Evolutionary conservation across 495 filamentous ascomycete genomes (phyloP).

Genomic region (Xylaria sp.): DNA sequence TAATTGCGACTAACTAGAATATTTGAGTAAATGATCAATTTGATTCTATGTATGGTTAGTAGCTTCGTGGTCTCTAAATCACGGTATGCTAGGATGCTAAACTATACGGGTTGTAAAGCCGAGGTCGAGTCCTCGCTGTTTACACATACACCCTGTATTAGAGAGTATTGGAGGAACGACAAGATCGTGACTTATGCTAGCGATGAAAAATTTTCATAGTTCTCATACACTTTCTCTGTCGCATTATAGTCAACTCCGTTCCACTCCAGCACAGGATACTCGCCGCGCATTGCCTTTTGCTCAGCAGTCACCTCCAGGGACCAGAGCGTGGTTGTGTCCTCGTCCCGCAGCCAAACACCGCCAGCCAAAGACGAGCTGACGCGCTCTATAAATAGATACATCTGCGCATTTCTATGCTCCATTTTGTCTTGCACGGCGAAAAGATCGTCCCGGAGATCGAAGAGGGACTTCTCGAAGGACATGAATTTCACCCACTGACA

Average conservation of each 20-base stretch:
- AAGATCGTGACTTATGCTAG: not conserved
- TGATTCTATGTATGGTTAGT: not conserved
- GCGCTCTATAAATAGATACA: slow-evolving; percentile 6
- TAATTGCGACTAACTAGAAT: too few relatives aligned
- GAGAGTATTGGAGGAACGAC: not conserved
- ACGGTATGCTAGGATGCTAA: not conserved
- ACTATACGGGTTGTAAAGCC: not conserved
- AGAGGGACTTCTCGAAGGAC: slow-evolving; percentile 20
- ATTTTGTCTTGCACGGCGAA: slow-evolving; percentile 23
- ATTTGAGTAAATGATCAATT: not conserved
- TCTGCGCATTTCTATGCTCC: slow-evolving; percentile 10
- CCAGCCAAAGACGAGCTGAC: not conserved
- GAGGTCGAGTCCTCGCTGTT: not conserved
- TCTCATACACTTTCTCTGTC: not conserved
- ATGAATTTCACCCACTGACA: slow-evolving; percentile 16
- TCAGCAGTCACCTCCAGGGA: not conserved
- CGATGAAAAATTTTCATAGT: not conserved
- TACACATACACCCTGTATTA: not conserved
- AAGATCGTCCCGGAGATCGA: slow-evolving; percentile 3
- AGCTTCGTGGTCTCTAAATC: not conserved
- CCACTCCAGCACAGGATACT: slow-evolving; percentile 14
- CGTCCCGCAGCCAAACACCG: not conserved
- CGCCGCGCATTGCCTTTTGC: not conserved
- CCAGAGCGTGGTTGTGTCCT: not conserved
- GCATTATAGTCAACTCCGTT: slow-evolving; percentile 21